Evolutionary conservation across 192 early-diverging fungal species (phyloP).

Genomic region (Gigaspora rosea): DNA sequence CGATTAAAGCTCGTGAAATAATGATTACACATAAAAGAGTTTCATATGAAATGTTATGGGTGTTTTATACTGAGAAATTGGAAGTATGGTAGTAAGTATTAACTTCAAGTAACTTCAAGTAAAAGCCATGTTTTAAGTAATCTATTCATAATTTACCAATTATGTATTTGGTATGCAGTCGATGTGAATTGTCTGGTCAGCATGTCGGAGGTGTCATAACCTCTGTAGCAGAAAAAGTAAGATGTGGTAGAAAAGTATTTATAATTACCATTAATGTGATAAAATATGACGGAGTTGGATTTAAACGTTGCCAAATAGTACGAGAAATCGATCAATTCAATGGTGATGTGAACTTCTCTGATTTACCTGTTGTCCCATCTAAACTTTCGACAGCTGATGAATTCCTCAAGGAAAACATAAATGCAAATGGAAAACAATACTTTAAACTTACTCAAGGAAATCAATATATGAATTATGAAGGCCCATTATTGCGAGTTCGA

Average conservation of each 20-base stretch:
- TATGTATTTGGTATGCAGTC: not conserved
- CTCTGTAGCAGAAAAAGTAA: not conserved
- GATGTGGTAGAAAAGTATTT: not conserved
- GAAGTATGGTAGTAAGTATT: constrained; percentile 12
- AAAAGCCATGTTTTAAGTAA: not conserved
- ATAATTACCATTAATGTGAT: not conserved
- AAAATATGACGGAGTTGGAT: not conserved
- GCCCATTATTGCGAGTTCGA: not conserved
- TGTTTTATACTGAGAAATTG: not conserved
- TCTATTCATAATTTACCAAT: not conserved
- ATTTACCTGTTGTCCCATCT: not conserved
- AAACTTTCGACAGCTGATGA: not conserved
- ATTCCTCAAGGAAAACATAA: not conserved
- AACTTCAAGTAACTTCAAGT: not conserved
- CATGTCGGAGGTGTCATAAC: not conserved
- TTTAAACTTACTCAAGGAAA: too few species aligned
- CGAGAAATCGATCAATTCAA: not conserved
- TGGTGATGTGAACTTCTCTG: not conserved
- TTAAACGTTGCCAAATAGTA: not conserved
- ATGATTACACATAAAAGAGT: not conserved
- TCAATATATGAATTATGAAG: not conserved
- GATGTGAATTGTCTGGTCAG: not conserved
- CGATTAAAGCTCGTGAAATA: not conserved
- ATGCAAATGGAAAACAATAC: too few species aligned
- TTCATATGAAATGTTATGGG: constrained; percentile 9